These are phyloP conservation scores for Osmanthus fragrans DNA, from an alignment of 257 asterid genomes.

Conservation along the genomic window DNA sequence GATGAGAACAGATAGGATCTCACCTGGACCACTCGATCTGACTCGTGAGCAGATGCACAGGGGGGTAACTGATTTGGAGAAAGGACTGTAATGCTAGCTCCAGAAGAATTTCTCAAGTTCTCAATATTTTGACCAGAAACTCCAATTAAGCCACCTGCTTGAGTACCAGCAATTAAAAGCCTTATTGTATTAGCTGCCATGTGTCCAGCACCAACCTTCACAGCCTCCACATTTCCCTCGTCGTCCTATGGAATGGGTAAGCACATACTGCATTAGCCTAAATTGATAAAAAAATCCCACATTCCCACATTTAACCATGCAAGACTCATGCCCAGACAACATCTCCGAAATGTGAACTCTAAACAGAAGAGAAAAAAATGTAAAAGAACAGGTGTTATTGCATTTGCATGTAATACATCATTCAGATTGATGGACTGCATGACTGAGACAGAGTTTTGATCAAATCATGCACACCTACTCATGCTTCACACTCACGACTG, in stretches of 20 bases:
- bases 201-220: constrained; percentile 71
- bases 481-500: constrained; percentile 1
- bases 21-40: constrained; percentile 97
- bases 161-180: constrained; percentile 88
- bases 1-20: constrained; percentile 20
- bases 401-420: background rate
- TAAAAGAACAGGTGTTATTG: background rate
- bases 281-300: background rate
- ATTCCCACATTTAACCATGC: constrained; percentile 1
- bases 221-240: constrained; percentile 52
- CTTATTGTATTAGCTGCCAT: constrained; percentile 86
- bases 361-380: background rate
- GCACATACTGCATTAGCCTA: constrained; percentile 4
- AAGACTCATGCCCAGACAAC: constrained; percentile 12
- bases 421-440: background rate
- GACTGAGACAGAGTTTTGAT: background rate
- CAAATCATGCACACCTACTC: background rate
- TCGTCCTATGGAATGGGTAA: constrained; percentile 59
- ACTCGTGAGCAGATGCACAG: constrained; percentile 93
- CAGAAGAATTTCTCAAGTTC: constrained; percentile 78
- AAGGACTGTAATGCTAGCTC: constrained; percentile 77
- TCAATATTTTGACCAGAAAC: constrained; percentile 92
- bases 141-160: constrained; percentile 96
- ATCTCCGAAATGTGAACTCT: background rate
- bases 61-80: constrained; percentile 89